These are phyloP conservation scores for Phytophthora megakarya DNA, from an alignment of 352 stramenopile species.

Conservation along the genomic window DNA sequence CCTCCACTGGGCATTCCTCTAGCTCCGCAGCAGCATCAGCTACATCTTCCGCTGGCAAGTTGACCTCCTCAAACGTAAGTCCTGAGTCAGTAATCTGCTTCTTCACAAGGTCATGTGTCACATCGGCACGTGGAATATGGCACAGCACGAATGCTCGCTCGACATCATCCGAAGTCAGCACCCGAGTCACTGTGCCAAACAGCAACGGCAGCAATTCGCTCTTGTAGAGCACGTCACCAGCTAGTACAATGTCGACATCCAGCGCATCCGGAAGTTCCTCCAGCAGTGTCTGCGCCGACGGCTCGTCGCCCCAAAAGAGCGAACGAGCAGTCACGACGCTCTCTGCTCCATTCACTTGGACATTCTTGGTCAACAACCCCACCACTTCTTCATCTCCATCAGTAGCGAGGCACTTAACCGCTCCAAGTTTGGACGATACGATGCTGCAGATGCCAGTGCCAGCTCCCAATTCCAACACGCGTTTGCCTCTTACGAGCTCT, in stretches of 20 bases:
- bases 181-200: slow-evolving; percentile 51
- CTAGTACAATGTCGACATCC: slow-evolving; percentile 60
- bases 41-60: slow-evolving; percentile 33
- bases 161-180: slow-evolving; percentile 28
- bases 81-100: slow-evolving; percentile 45
- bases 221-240: slow-evolving; percentile 85
- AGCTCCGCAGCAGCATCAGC: slow-evolving; percentile 27
- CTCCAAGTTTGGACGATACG: slow-evolving; percentile 59
- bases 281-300: slow-evolving; percentile 42
- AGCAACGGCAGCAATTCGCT: slow-evolving; percentile 65
- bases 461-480: slow-evolving; percentile 71
- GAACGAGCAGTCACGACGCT: slow-evolving; percentile 36
- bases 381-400: slow-evolving; percentile 74
- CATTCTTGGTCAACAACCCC: slow-evolving; percentile 51
- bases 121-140: slow-evolving; percentile 75
- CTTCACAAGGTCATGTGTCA: slow-evolving; percentile 64
- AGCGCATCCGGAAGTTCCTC: slow-evolving; percentile 36
- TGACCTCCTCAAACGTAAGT: slow-evolving; percentile 46
- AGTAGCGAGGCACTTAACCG: slow-evolving; percentile 52
- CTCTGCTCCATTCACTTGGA: slow-evolving; percentile 44
- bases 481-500: slow-evolving; percentile 48
- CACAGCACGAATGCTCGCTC: slow-evolving; percentile 55
- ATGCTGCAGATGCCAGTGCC: slow-evolving; percentile 78
- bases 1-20: slow-evolving; percentile 62
- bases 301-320: slow-evolving; percentile 64